phyloP scores from a whole-genome alignment of 768 basidiomycete genomes.

The Agrocybe praecox region DNA sequence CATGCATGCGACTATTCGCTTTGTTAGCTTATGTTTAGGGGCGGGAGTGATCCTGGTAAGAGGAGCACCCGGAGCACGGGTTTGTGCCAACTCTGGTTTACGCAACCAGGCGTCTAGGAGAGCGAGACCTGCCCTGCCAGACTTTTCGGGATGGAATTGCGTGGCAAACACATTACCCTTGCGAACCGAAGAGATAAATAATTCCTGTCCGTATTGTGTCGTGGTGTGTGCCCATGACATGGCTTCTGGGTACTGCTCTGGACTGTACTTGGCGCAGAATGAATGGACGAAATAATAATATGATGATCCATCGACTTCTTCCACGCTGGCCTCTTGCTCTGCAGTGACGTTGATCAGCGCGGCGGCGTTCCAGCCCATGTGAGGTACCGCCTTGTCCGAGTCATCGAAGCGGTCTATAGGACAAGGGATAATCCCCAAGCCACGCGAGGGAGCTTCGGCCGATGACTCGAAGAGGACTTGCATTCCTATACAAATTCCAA shows the following conservation, averaged over 20 bases:
- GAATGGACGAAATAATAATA: conserved; percentile 99
- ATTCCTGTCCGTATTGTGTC: conserved; percentile 92
- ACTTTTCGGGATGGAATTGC: conserved; percentile 99
- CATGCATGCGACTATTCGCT: conserved; percentile 95
- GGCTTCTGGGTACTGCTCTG: conserved; percentile 51
- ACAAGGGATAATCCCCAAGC: conserved; percentile 85
- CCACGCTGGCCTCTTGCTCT: conserved; percentile 36
- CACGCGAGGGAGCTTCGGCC: conserved; percentile 71
- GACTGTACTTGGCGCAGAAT: conserved; percentile 79
- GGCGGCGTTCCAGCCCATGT: conserved; percentile 96
- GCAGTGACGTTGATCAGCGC: conserved; percentile 48
- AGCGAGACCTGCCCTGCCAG: conserved; percentile 81
- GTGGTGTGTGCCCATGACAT: conserved; percentile 82
- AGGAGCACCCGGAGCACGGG: conserved; percentile 29
- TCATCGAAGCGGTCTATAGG: conserved; percentile 75
- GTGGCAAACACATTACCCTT: conserved; percentile 87
- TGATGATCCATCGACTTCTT: conserved; percentile 51
- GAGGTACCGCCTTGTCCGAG: conserved; percentile 85
- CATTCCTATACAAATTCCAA: conserved; percentile 98
- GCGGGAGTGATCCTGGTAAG: conserved; percentile 41
- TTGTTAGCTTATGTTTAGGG: conserved; percentile 73
- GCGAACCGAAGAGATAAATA: conserved; percentile 85
- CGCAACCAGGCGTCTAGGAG: conserved; percentile 83
- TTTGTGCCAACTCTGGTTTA: conserved; percentile 45
- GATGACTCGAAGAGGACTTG: conserved; percentile 93